These are phyloP conservation scores for Coemansia sp. DNA, from an alignment of 192 early-diverging fungal species.

Conservation along the genomic window DNA sequence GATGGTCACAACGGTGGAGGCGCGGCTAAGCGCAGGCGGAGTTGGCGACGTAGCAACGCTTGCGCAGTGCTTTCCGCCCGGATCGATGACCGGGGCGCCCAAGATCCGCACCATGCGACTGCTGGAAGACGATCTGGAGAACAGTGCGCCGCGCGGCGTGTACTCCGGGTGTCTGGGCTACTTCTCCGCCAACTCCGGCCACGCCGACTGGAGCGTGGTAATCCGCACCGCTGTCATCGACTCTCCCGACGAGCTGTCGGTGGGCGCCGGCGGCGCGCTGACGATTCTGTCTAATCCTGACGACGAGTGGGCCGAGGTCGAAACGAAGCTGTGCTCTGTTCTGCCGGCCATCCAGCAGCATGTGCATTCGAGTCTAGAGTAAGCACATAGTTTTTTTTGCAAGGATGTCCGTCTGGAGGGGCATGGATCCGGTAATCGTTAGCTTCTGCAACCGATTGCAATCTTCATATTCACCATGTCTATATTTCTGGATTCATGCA, in stretches of 20 bases:
- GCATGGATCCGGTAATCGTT: too few species aligned
- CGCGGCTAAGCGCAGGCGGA: slow-evolving; percentile 55
- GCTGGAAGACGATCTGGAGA: slow-evolving; percentile 69
- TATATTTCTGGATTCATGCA: neutral
- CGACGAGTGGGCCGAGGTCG: slow-evolving; percentile 87
- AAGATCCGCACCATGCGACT: slow-evolving; percentile 84
- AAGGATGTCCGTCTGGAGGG: too few species aligned
- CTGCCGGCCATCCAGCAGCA: slow-evolving; percentile 2
- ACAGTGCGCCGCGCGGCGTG: slow-evolving; percentile 60
- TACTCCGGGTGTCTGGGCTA: slow-evolving; percentile 94
- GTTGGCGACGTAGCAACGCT: slow-evolving; percentile 72
- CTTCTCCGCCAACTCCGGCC: slow-evolving; percentile 64
- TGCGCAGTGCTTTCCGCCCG: slow-evolving; percentile 84
- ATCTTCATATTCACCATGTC: too few species aligned
- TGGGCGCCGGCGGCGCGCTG: slow-evolving; percentile 94
- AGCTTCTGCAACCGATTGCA: too few species aligned
- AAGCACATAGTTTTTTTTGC: too few species aligned
- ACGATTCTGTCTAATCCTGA: slow-evolving; percentile 81
- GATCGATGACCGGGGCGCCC: slow-evolving; percentile 98
- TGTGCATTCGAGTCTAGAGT: neutral
- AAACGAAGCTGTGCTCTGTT: slow-evolving; percentile 63
- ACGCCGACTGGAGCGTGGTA: slow-evolving; percentile 81
- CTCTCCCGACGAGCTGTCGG: slow-evolving; percentile 48
- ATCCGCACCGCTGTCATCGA: slow-evolving; percentile 85
- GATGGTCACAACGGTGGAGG: slow-evolving; percentile 83